Conservation (phyloP, 2,329 filamentous ascomycete species). For the Diplodia sapinea region DNA sequence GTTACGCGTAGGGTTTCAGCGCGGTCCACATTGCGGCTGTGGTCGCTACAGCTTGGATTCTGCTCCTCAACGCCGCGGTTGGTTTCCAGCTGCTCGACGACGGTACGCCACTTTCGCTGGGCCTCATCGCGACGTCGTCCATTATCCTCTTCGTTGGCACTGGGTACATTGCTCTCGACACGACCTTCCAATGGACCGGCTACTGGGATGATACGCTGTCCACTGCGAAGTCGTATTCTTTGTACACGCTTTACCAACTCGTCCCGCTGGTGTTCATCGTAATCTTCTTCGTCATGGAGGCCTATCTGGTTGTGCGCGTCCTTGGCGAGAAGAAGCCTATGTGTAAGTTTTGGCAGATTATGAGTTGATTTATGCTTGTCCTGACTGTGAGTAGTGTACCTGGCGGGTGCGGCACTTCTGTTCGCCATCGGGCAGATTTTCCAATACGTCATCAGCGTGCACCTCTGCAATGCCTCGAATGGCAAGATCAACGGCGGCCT, state of each 20-base stretch:
- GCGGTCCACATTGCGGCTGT: constrained; percentile 91
- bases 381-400: constrained; percentile 64
- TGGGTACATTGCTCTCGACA: constrained; percentile 94
- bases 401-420: constrained; percentile 73
- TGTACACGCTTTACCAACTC: constrained; percentile 94
- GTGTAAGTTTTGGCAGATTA: constrained; percentile 58
- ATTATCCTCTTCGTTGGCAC: constrained; percentile 81
- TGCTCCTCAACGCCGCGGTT: constrained; percentile 89
- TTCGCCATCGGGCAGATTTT: constrained; percentile 95
- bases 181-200: constrained; percentile 82
- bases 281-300: constrained; percentile 82
- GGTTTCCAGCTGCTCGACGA: constrained; percentile 95
- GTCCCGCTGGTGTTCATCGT: constrained; percentile 88
- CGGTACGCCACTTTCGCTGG: constrained; percentile 83
- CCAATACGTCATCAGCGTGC: constrained; percentile 89
- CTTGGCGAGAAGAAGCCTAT: constrained; percentile 91
- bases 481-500: constrained; percentile 92
- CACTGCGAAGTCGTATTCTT: constrained; percentile 72
- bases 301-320: constrained; percentile 80
- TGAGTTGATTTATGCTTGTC: background rate
- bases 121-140: constrained; percentile 74
- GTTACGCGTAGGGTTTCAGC: constrained; percentile 71
- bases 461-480: constrained; percentile 82
- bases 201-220: constrained; percentile 67
- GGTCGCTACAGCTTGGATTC: constrained; percentile 83